Base-by-base conservation (phyloP, 2,329 filamentous ascomycete species). In the Cladobotryum mycophilum region DNA sequence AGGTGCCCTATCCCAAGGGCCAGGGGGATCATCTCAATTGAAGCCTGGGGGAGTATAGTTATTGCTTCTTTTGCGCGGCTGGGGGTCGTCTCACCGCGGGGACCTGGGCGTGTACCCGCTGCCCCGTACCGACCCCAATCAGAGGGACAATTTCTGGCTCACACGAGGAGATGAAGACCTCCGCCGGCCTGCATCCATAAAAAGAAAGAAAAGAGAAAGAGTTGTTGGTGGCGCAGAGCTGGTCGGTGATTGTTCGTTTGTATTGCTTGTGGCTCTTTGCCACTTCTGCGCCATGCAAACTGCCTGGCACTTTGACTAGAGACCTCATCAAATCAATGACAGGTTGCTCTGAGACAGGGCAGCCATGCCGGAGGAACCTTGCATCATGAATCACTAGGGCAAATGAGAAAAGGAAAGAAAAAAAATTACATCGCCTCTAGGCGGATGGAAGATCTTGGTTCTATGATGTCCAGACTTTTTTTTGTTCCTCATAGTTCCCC, bases 151-250 rank as follows among this genome's bases (percentile, higher is more conserved):
- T 33, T 45, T 22, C 13, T 34, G 14, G 20, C 25, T 45, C n/a
- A 11, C 42, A 45, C n/a, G 42, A 45, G 20, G 22, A 45, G 30
- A 46, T 46, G 34, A 46, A 46, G 44, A 46, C 44, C 30, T 46
- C 44, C 15, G 34, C 34, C 33, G 25, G 30, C 14, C 25, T 14
- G 22, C 42, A 45, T 30, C 12, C 11, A 45, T 30, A n/a, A 46
- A 20, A 36, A 38, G 25, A 38, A 46, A 46, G 44, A 18, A 35
- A 22, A 14, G 17, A 20, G 17, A 34, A 36, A 14, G 34, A 14
- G 15, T 42, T 46, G 44, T 45, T 45, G 44, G 44, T 46, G 44
- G 44, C 44, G 44, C n/a, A 38, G 12, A 17, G 44, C 22, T 38
- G 44, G 44, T 38, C 44, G 17, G 44, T 46, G 12, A 37, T 33